phyloP scores from a whole-genome alignment of 257 asterid species.

The Ligustrum vulgare region DNA sequence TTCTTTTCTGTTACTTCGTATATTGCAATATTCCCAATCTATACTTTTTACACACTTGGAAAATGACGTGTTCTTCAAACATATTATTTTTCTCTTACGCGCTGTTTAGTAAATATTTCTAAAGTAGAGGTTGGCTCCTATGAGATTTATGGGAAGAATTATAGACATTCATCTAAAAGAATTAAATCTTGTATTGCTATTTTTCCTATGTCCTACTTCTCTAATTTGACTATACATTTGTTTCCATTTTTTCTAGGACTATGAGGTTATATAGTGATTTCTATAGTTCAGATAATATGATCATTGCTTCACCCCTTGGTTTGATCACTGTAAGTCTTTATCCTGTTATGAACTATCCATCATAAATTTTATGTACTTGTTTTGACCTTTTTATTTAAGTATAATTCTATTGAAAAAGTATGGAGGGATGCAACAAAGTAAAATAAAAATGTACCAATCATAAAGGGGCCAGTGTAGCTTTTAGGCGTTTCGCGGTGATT shows the following conservation, averaged over 20 bases:
- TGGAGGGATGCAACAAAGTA: slow-evolving; percentile 5
- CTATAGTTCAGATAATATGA: slow-evolving; percentile 80
- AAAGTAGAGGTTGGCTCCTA: not conserved
- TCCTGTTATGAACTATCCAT: slow-evolving; percentile 8
- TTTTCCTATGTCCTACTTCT: not conserved
- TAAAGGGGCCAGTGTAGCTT: too few species aligned
- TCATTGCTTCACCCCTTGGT: slow-evolving; percentile 93
- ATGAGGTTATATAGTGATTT: slow-evolving; percentile 73
- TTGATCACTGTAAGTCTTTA: slow-evolving; percentile 69
- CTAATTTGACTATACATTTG: slow-evolving; percentile 1
- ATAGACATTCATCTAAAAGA: not conserved
- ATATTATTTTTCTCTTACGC: not conserved
- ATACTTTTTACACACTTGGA: not conserved
- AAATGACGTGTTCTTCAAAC: not conserved
- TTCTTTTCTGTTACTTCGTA: slow-evolving; percentile 13
- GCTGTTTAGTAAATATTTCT: not conserved
- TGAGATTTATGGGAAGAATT: not conserved
- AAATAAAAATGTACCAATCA: not conserved
- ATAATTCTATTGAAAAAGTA: not conserved
- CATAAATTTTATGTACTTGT: slow-evolving; percentile 10
- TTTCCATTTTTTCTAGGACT: slow-evolving; percentile 46
- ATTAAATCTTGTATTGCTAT: not conserved
- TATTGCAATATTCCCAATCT: not conserved
- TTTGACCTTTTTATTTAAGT: slow-evolving; percentile 3
- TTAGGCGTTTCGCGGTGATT: too few species aligned